Evolutionary conservation across 768 basidiomycete genomes (phyloP).

Genomic region (Termitomyces sp.): DNA sequence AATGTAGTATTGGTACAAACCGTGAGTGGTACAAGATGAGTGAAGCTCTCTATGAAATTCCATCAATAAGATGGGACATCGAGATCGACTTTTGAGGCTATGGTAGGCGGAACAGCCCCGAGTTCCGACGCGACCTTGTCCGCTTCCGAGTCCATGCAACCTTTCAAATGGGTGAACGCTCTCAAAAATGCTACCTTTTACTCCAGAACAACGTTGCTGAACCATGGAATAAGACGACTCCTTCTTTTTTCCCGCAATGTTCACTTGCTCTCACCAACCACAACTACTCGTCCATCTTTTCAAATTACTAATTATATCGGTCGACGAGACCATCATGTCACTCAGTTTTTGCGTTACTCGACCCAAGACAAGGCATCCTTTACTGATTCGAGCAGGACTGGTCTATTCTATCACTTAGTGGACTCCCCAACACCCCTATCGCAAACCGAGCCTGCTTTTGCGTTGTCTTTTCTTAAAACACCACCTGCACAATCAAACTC

Average conservation of each 20-base stretch:
- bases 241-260: not conserved
- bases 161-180: not conserved
- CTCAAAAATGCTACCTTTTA: not conserved
- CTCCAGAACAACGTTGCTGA: not conserved
- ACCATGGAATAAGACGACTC: not conserved
- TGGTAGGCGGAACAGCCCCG: not conserved
- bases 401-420: slow-evolving; percentile 68
- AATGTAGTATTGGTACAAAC: no score
- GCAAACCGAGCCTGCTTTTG: slow-evolving; percentile 46
- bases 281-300: not conserved
- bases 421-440: slow-evolving; percentile 50
- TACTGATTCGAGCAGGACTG: slow-evolving; percentile 57
- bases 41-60: no score
- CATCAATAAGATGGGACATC: no score
- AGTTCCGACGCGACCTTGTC: not conserved
- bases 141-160: not conserved
- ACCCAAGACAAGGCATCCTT: slow-evolving; percentile 9
- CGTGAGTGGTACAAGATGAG: no score
- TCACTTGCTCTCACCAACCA: not conserved
- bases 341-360: not conserved
- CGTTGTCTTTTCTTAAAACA: slow-evolving; percentile 57
- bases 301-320: not conserved
- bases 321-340: not conserved
- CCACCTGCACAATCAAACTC: slow-evolving; percentile 45
- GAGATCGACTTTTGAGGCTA: no score